Evolutionary conservation across 2,329 filamentous ascomycete genomes (phyloP), one percentile per base, ranked within the genome.

Genomic region (Plenodomus lindquistii): DNA sequence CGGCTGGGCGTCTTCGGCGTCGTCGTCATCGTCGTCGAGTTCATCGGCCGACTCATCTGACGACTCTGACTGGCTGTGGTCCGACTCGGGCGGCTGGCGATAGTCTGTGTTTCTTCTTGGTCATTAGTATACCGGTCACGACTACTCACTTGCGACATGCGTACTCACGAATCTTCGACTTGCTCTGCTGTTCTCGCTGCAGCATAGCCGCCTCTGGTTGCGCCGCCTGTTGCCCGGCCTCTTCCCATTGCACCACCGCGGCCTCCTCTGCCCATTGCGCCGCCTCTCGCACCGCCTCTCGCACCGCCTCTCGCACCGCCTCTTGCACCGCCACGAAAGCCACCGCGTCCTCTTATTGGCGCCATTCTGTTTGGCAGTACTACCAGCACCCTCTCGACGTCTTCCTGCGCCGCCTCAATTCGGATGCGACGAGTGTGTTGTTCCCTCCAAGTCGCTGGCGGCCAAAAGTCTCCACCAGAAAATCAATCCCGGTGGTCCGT

Each of bases 141-240:
- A 31, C 27, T 31, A 4, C 11, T 31, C 27, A 31, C 15, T 15
- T 50, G 27, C 19, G 31, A 48, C 48, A 43, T 40, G 46, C 52
- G 48, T 55, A 65, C 64, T 67, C 59, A 71, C 64, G 55, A 66
- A 54, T 72, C 60, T 34, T 56, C 57, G 27, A 56, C 55, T 41
- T 61, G 54, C 20, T 70, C 66, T 42, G 61, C 56, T 17, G 65
- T 53, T 40, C 67, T 58, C 21, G 65, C 63, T 20, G 62, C 57
- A 39, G 57, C 53, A 36, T 67, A 70, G 4, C 65, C 57, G 17
- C 69, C 65, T 55, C 70, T 63, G 22, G 22, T 21, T 43, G 27
- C 38, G 10, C 46, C 35, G 7, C 40, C 46, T 29, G 37, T 27
- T n/a, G 9, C 27, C 20, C 41, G 35, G 9, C 46, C 50, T 37